A percentile compares a stretch with the other conserved stretches of the same genome.
Evolutionary conservation across 1,284 basidiomycete species (phyloP).

Genomic region (Microbotryum lychnidis-dioicae): DNA sequence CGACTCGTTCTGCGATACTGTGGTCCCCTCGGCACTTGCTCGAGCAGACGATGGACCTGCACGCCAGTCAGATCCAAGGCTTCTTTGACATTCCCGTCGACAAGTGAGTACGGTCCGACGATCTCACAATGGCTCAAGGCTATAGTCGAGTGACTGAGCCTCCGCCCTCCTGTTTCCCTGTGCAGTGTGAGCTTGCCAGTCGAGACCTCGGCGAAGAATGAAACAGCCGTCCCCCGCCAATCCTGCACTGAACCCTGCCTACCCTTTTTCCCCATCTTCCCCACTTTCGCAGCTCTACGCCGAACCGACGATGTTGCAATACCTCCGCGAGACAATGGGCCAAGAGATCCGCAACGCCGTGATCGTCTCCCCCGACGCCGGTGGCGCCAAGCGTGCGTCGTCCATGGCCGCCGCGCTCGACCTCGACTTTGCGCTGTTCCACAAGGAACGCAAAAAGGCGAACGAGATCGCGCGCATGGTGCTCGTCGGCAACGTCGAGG

Average conservation of each 20-base stretch:
- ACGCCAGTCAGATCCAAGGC: slow-evolving; percentile 97
- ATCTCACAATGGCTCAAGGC: background rate
- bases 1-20: background rate
- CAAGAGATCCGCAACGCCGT: slow-evolving; percentile 64
- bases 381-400: slow-evolving; percentile 95
- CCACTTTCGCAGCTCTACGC: slow-evolving; percentile 69
- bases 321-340: slow-evolving; percentile 87
- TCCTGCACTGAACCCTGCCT: background rate
- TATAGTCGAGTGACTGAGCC: background rate
- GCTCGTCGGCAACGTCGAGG: slow-evolving; percentile 86
- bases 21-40: slow-evolving; percentile 1
- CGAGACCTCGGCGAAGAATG: background rate
- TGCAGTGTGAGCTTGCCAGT: background rate
- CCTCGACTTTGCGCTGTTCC: slow-evolving; percentile 97
- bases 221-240: background rate
- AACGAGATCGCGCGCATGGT: slow-evolving; percentile 99
- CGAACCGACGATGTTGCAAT: slow-evolving; percentile 91
- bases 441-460: slow-evolving; percentile 99
- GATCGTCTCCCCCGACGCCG: slow-evolving; percentile 97
- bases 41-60: slow-evolving; percentile 90
- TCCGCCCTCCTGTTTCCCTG: background rate
- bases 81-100: slow-evolving; percentile 99
- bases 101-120: slow-evolving; percentile 60
- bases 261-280: background rate
- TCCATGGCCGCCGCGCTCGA: slow-evolving; percentile 94